Percentiles rank a stretch among this genome's conserved stretches.
Evolutionary conservation across 805 yeast genomes (phyloP).

Genomic region (Jamesozyma spencerorum): DNA sequence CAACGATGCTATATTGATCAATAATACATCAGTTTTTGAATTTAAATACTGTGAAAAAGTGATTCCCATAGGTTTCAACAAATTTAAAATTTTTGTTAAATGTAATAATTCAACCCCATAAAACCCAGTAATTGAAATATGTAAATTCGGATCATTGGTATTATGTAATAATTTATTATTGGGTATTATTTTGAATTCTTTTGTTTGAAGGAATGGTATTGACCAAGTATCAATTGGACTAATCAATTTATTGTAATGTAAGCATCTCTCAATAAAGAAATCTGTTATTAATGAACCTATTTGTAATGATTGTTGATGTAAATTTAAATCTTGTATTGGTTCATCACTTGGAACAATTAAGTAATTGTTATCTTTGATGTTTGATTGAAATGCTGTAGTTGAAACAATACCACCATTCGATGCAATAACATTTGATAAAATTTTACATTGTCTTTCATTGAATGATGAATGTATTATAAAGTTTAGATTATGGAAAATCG

Average conservation of each 20-base stretch:
- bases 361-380: conserved; percentile 2
- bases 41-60: conserved; percentile 21
- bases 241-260: conserved; percentile 43
- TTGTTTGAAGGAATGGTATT: conserved; percentile 34
- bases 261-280: conserved; percentile 70
- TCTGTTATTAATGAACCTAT: conserved; percentile 47
- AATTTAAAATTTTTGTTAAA: conserved; percentile 49
- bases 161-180: conserved; percentile 15
- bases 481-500: conserved; percentile 11
- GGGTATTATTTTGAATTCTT: conserved; percentile 22
- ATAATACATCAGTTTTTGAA: conserved; percentile 22
- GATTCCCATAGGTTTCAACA: conserved; percentile 35
- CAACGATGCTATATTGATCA: conserved; percentile 25
- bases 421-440: conserved; percentile 18
- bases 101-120: conserved; percentile 70
- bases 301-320: not conserved
- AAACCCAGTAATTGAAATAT: conserved; percentile 59
- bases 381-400: too few relatives aligned
- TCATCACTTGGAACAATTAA: conserved; percentile 19
- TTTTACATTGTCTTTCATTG: conserved; percentile 12
- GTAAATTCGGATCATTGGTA: conserved; percentile 10
- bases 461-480: conserved; percentile 15
- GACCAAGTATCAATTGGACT: conserved; percentile 54
- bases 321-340: conserved; percentile 9
- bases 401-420: conserved; percentile 19